A percentile compares a stretch with the other conserved stretches of the same genome.
Evolutionary conservation across 2,329 filamentous ascomycete genomes (phyloP).

Genomic region (Aspergillus costaricaensis): DNA sequence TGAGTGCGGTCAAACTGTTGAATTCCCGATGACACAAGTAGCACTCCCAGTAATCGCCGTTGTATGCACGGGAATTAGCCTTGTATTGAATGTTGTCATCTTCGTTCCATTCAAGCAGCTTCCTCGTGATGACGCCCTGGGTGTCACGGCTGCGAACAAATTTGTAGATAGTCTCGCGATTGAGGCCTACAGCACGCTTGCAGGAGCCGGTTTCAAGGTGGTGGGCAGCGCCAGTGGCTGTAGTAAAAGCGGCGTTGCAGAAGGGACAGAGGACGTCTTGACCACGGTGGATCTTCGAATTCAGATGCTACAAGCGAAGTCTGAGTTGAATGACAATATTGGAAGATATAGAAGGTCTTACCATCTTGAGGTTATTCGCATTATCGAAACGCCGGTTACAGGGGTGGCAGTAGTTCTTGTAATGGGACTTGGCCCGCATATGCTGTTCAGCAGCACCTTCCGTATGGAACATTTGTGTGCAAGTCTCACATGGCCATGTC

Average conservation of each 20-base stretch:
- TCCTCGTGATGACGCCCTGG: slow-evolving; percentile 53
- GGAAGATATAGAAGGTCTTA: slow-evolving; percentile 9
- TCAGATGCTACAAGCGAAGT: slow-evolving; percentile 53
- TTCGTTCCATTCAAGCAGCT: slow-evolving; percentile 51
- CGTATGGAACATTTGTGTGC: background rate
- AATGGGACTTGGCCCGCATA: slow-evolving; percentile 32
- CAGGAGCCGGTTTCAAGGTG: slow-evolving; percentile 62
- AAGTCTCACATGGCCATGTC: slow-evolving; percentile 13
- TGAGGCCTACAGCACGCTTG: slow-evolving; percentile 45
- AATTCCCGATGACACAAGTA: slow-evolving; percentile 57
- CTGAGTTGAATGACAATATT: background rate
- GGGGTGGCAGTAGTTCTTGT: slow-evolving; percentile 29
- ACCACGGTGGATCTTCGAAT: slow-evolving; percentile 54
- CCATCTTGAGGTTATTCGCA: slow-evolving; percentile 35
- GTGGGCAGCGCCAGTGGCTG: slow-evolving; percentile 57
- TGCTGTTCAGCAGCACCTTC: slow-evolving; percentile 25
- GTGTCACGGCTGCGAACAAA: slow-evolving; percentile 52
- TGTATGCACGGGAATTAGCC: slow-evolving; percentile 49
- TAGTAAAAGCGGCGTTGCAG: slow-evolving; percentile 50
- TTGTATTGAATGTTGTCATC: slow-evolving; percentile 33
- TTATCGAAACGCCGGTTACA: slow-evolving; percentile 36
- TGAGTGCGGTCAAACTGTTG: slow-evolving; percentile 37
- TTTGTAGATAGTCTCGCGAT: slow-evolving; percentile 52
- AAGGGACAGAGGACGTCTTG: slow-evolving; percentile 55
- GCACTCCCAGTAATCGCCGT: slow-evolving; percentile 53